Percentiles rank a stretch among this genome's conserved stretches.
phyloP scores from a whole-genome alignment of 768 basidiomycete genomes.

The Leccinum ochraceum region DNA sequence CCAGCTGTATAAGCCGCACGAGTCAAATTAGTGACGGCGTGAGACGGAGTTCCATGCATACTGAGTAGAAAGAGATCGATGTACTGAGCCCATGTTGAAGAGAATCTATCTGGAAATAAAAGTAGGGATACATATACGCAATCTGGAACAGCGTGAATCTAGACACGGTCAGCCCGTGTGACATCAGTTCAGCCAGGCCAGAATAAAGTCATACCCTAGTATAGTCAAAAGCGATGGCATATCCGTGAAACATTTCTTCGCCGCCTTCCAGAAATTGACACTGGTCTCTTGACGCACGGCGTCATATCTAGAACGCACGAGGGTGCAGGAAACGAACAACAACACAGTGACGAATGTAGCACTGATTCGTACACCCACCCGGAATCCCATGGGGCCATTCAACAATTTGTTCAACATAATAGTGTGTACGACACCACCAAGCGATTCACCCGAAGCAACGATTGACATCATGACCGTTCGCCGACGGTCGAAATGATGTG shows the following conservation, averaged over 20 bases:
- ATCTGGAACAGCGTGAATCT: constrained; percentile 34
- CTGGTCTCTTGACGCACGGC: background rate
- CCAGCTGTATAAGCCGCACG: background rate
- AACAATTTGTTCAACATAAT: constrained; percentile 56
- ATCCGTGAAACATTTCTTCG: constrained; percentile 25
- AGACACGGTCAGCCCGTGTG: background rate
- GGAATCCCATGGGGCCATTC: constrained; percentile 48
- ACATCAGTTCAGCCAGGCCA: background rate
- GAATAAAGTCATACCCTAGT: constrained; percentile 17
- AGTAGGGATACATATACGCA: constrained; percentile 51
- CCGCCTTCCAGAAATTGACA: constrained; percentile 17
- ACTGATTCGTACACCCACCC: constrained; percentile 39
- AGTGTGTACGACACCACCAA: constrained; percentile 58
- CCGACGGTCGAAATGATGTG: constrained; percentile 45
- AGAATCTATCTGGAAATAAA: constrained; percentile 60
- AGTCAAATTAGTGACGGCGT: background rate
- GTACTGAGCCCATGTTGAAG: constrained; percentile 47
- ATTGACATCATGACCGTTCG: constrained; percentile 47
- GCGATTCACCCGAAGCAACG: constrained; percentile 45
- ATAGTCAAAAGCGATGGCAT: constrained; percentile 28
- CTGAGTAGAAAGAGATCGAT: constrained; percentile 52
- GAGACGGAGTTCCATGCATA: background rate
- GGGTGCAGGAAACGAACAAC: constrained; percentile 38
- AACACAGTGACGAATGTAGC: constrained; percentile 40
- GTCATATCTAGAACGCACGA: constrained; percentile 38